phyloP scores from a whole-genome alignment of 768 basidiomycete genomes.

The Chalciporus pseudorubinellus region DNA sequence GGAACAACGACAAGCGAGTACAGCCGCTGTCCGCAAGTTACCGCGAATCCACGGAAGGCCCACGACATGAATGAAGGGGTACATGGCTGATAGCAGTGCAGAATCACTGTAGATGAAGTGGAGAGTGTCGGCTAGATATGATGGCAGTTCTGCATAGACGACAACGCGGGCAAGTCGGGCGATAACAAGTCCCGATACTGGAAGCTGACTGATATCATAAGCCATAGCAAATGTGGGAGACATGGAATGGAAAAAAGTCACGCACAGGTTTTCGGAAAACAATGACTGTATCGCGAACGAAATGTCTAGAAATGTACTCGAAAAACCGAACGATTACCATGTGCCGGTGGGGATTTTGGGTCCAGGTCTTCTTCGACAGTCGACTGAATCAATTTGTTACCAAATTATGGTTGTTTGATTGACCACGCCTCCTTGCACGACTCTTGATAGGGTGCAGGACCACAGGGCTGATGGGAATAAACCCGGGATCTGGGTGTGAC shows the following conservation, averaged over 20 bases:
- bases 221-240: conserved; percentile 1
- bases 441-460: conserved; percentile 13
- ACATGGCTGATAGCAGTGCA: conserved; percentile 9
- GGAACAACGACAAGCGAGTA: conserved; percentile 17
- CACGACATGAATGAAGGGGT: conserved; percentile 7
- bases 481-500: conserved; percentile 21
- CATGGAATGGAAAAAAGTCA: conserved; percentile 7
- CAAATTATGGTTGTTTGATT: conserved; percentile 15
- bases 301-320: not conserved
- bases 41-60: conserved; percentile 7
- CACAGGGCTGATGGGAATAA: conserved; percentile 22
- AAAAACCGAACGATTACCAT: conserved; percentile 25
- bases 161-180: conserved; percentile 18
- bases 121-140: conserved; percentile 29
- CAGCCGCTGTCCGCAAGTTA: conserved; percentile 2
- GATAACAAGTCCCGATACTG: conserved; percentile 24
- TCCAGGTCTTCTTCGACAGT: conserved; percentile 24
- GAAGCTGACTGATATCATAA: conserved; percentile 6
- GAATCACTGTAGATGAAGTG: conserved; percentile 4
- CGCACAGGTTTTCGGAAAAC: conserved; percentile 16
- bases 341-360: conserved; percentile 26
- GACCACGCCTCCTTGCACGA: conserved; percentile 11
- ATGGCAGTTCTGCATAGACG: conserved; percentile 10
- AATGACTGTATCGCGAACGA: not conserved
- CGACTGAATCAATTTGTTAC: conserved; percentile 19